Evolutionary conservation across 768 basidiomycete species (phyloP).

Genomic region (Mycena sanguinolenta): DNA sequence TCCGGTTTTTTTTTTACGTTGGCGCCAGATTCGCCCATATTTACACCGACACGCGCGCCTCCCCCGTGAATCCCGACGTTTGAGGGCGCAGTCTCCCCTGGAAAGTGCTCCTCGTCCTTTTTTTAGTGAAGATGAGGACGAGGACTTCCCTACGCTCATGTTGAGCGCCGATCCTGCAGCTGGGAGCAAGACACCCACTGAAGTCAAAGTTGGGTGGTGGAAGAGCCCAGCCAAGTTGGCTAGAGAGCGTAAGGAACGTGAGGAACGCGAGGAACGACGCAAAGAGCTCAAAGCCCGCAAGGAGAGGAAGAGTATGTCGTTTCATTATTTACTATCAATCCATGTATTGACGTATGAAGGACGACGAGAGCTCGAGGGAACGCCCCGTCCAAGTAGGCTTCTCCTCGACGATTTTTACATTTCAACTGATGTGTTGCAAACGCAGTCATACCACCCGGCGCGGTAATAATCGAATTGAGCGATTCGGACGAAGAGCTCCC

Average conservation of each 20-base stretch:
- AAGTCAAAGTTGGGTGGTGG: neutral
- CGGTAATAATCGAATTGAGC: slow-evolving; percentile 11
- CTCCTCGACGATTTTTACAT: neutral
- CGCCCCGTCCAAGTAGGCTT: neutral
- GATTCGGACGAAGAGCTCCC: slow-evolving; percentile 18
- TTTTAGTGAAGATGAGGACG: neutral
- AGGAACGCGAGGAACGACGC: neutral
- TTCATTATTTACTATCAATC: neutral
- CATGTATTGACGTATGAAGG: neutral
- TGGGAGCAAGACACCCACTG: neutral
- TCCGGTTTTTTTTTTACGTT: neutral
- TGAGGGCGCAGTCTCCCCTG: neutral
- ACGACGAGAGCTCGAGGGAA: neutral
- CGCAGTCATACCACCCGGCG: neutral
- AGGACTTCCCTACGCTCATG: neutral
- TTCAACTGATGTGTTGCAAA: neutral
- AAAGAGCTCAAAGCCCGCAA: neutral
- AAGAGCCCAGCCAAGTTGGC: neutral
- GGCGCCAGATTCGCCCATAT: neutral
- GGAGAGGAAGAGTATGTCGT: neutral
- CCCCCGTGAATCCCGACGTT: neutral
- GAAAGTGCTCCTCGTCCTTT: too few species aligned
- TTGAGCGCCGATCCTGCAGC: neutral
- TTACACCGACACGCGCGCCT: neutral
- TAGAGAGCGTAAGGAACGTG: neutral